Percentiles rank a stretch among this genome's conserved stretches.
phyloP scores from a whole-genome alignment of 805 yeast genomes.

The Wickerhamomyces sydowiorum region DNA sequence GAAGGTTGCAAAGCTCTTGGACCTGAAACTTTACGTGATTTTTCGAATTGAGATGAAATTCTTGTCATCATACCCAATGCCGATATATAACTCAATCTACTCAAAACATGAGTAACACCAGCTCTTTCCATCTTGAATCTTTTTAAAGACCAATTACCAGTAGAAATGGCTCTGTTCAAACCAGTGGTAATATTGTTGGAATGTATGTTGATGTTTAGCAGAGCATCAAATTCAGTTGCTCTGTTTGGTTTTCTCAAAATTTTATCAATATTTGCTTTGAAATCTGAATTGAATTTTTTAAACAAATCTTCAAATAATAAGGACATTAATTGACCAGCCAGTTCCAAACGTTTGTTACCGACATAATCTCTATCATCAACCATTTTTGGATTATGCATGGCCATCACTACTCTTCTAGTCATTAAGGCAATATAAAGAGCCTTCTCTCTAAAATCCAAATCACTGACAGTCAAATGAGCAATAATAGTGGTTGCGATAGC shows the following conservation, averaged over 20 bases:
- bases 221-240: conserved; percentile 92
- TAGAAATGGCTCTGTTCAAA: conserved; percentile 91
- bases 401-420: conserved; percentile 95
- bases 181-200: conserved; percentile 93
- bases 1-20: conserved; percentile 99
- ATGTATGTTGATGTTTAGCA: conserved; percentile 82
- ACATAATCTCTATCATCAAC: conserved; percentile 99
- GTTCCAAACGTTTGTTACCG: conserved; percentile 93
- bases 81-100: conserved; percentile 85
- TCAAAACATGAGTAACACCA: conserved; percentile 95
- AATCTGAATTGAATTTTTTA: conserved; percentile 92
- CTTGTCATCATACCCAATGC: conserved; percentile 99
- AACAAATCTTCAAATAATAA: conserved; percentile 92
- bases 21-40: conserved; percentile 95
- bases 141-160: conserved; percentile 98
- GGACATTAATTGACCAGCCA: conserved; percentile 97
- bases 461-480: conserved; percentile 86
- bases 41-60: conserved; percentile 97
- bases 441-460: conserved; percentile 86
- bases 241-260: conserved; percentile 90
- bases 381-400: conserved; percentile 88
- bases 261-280: conserved; percentile 91
- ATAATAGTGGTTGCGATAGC: conserved; percentile 94
- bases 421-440: conserved; percentile 91
- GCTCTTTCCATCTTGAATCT: conserved; percentile 99